Base-by-base conservation (phyloP, 768 basidiomycete genomes). In the Auricularia heimuer region DNA sequence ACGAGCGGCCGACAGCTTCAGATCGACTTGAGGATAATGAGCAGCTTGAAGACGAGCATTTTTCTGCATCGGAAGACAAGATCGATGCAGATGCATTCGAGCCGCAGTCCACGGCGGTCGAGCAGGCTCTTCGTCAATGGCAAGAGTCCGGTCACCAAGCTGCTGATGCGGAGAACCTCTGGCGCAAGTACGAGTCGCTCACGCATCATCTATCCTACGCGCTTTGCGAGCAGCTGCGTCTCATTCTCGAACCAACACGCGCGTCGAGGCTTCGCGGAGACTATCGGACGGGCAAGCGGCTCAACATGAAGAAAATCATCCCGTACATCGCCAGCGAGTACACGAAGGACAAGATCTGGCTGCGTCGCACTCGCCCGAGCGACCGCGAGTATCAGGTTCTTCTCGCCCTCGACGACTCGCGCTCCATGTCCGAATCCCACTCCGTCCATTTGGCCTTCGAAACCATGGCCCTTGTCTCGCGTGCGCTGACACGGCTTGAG, bases 331-430 rank as follows among this genome's bases (percentile, higher is more conserved):
- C 97, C 42, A 92, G 90, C 77, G 97, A 99, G 77, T 99, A 92
- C 79, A 98, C 95, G 62, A 98, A 98, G 75, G 96, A 99, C 82
- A 95, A 95, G 77, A 98, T 98, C 68, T 99, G 97, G 97, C 80
- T 98, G 42, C 88, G 96, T 33, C 84, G 97, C 24, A 97, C 95
- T 3, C 87, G 90, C 62, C 96, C 97, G 4, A 94, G 92, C 73
- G 87, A 91, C 70, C 84, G 97, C 61, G 95, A 97, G 72, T 98
- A 98, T 75, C 96, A 99, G 72, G 86, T 99, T 2, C 83, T 98
- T 47, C 82, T 99, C 65, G 90, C 94, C 10, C 83, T 99, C 61
- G 97, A 98, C 72, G 97, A 98, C 78, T 98, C 94, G 3, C 87
- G 90, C 39, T 97, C 94, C 42, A 98, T 99, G 97, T 87, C 92